phyloP scores from a whole-genome alignment of 139 green algal genomes.

The Pedinophyceae sp. region DNA sequence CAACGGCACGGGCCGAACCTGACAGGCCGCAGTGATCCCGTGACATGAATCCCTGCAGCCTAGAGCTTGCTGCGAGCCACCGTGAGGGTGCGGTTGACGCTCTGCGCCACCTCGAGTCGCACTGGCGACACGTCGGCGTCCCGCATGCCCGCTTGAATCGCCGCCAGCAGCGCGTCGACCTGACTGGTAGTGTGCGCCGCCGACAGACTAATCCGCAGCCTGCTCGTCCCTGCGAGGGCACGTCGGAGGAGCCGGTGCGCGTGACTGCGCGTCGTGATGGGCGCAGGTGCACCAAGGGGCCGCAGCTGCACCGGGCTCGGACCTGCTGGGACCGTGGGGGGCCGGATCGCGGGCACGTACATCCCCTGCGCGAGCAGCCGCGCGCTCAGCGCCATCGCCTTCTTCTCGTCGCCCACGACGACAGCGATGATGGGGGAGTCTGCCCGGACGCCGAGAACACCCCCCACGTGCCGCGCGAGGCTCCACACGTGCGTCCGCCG shows the following conservation, averaged over 20 bases:
- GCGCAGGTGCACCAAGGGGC: neutral
- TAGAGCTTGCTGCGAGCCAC: too few species aligned
- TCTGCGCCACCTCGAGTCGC: too few species aligned
- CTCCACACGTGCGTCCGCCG: constrained; percentile 42
- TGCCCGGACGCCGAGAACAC: constrained; percentile 28
- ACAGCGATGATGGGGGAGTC: constrained; percentile 68
- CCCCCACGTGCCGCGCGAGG: constrained; percentile 22
- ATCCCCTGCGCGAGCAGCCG: constrained; percentile 45
- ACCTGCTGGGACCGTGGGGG: constrained; percentile 69
- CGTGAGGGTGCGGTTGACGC: too few species aligned
- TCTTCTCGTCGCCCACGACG: constrained; percentile 52
- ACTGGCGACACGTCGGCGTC: too few species aligned
- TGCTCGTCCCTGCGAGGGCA: neutral
- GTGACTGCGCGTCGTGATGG: neutral
- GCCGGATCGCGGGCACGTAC: constrained; percentile 80
- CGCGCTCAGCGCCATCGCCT: constrained; percentile 30
- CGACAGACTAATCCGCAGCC: constrained; percentile 60
- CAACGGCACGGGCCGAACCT: too few species aligned
- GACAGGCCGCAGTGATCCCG: too few species aligned
- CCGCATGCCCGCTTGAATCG: constrained; percentile 11
- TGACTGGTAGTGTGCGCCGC: constrained; percentile 43
- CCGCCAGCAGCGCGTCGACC: constrained; percentile 31
- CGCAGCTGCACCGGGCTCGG: neutral
- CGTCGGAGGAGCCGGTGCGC: neutral
- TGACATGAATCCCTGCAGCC: too few species aligned